phyloP scores from a whole-genome alignment of 2,329 filamentous ascomycete species.

The Epichloe coenophiala region DNA sequence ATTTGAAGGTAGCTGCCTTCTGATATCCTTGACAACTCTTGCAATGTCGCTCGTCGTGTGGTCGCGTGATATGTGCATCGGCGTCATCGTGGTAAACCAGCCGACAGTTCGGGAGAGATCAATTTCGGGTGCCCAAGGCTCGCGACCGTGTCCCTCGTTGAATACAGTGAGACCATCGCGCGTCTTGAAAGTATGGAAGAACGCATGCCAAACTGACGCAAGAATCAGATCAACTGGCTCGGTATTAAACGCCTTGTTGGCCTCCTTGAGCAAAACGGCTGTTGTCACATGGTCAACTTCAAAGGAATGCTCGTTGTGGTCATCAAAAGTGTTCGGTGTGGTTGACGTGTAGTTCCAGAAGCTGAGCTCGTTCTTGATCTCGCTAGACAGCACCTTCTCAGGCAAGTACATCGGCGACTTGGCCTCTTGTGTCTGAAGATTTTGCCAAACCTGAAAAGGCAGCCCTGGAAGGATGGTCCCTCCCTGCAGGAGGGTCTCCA shows the following conservation, averaged over 20 bases:
- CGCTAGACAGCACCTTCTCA: neutral
- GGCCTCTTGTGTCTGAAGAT: neutral
- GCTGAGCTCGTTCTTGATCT: neutral
- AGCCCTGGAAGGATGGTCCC: constrained; percentile 11
- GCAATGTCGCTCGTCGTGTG: neutral
- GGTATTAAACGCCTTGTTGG: constrained; percentile 8
- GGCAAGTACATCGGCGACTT: neutral
- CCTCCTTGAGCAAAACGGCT: neutral
- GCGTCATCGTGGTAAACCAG: constrained; percentile 23
- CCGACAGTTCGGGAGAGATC: constrained; percentile 22
- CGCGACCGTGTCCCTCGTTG: constrained; percentile 13
- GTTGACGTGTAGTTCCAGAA: neutral
- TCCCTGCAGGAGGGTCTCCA: constrained; percentile 23
- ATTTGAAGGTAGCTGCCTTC: neutral
- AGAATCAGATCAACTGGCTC: constrained; percentile 21
- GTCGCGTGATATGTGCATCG: neutral
- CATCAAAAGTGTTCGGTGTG: constrained; percentile 1
- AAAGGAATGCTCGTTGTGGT: constrained; percentile 1
- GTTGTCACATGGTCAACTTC: neutral
- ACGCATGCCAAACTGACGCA: constrained; percentile 16
- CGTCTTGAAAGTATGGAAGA: constrained; percentile 15
- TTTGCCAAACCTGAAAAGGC: constrained; percentile 24
- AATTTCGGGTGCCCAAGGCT: constrained; percentile 15
- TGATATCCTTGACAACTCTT: neutral
- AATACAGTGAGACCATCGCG: constrained; percentile 16